These are phyloP conservation scores for Penicillium steckii DNA, from an alignment of 495 filamentous ascomycete genomes.

Conservation along the genomic window DNA sequence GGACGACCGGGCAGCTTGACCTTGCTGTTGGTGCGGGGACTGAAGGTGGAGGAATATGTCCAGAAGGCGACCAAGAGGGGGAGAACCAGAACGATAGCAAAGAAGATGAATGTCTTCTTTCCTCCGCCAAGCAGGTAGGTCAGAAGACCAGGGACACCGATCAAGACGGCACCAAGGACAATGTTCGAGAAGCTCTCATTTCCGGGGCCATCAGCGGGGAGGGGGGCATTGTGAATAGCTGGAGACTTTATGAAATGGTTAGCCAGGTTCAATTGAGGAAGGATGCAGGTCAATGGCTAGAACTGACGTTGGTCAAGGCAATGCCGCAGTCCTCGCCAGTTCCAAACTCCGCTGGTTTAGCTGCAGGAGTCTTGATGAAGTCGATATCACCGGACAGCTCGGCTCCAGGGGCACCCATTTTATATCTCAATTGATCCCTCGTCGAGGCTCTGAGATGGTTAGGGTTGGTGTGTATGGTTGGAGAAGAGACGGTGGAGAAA, in stretches of 20 bases:
- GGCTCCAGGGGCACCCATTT: background rate
- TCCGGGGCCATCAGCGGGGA: slow-evolving; percentile 74
- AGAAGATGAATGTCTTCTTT: slow-evolving; percentile 68
- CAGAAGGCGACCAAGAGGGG: slow-evolving; percentile 74
- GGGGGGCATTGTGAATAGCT: slow-evolving; percentile 75
- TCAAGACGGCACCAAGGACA: slow-evolving; percentile 56
- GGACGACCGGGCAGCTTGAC: slow-evolving; percentile 62
- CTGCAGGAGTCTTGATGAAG: slow-evolving; percentile 75
- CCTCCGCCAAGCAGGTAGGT: slow-evolving; percentile 70
- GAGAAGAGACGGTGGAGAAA: slow-evolving; percentile 6
- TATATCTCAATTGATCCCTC: slow-evolving; percentile 6
- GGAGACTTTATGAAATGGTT: slow-evolving; percentile 54
- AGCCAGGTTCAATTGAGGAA: slow-evolving; percentile 18
- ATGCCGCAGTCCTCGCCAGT: slow-evolving; percentile 70
- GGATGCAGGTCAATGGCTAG: slow-evolving; percentile 3
- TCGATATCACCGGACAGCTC: slow-evolving; percentile 54
- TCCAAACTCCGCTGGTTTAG: slow-evolving; percentile 53
- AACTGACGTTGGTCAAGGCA: slow-evolving; percentile 65
- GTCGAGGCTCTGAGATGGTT: background rate
- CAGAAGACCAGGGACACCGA: slow-evolving; percentile 63
- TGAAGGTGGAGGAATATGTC: slow-evolving; percentile 61
- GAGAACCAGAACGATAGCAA: slow-evolving; percentile 60
- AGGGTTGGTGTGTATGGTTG: background rate
- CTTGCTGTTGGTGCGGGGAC: slow-evolving; percentile 77
- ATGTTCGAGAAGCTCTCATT: slow-evolving; percentile 68